These are phyloP conservation scores for Trichoderma sp. DNA, from an alignment of 2,329 filamentous ascomycete genomes.

Conservation along the genomic window DNA sequence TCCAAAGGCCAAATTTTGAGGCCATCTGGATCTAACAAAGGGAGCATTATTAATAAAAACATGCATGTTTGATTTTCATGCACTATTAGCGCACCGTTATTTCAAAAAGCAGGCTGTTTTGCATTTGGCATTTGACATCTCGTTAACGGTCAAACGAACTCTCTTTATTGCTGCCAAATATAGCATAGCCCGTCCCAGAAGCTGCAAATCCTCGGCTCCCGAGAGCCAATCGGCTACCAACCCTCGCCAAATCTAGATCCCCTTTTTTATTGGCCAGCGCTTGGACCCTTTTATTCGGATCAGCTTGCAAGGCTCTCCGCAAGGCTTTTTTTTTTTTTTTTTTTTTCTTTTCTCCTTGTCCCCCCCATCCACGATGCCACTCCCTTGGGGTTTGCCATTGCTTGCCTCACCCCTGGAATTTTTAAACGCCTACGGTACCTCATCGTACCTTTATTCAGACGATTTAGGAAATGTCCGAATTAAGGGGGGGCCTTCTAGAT, in stretches of 20 bases:
- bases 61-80: background rate
- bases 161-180: background rate
- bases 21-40: background rate
- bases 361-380: background rate
- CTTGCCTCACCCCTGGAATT: background rate
- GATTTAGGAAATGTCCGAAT: conserved; percentile 18
- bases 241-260: conserved; percentile 21
- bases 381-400: background rate
- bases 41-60: background rate
- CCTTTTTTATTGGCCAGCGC: conserved; percentile 9
- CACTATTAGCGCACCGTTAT: no score
- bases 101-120: background rate
- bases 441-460: background rate
- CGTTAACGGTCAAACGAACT: background rate
- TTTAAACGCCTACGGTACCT: background rate
- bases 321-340: conserved; percentile 22
- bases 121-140: background rate
- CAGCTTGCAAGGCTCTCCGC: conserved; percentile 25
- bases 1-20: background rate
- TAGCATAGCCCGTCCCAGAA: background rate
- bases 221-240: conserved; percentile 24
- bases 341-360: background rate
- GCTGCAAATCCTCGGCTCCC: conserved; percentile 5
- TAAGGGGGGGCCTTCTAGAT: background rate
- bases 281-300: conserved; percentile 19